Evolutionary conservation across 306 rosid species (phyloP), one percentile per base, ranked within the genome.

Genomic region (Rosa rugosa): DNA sequence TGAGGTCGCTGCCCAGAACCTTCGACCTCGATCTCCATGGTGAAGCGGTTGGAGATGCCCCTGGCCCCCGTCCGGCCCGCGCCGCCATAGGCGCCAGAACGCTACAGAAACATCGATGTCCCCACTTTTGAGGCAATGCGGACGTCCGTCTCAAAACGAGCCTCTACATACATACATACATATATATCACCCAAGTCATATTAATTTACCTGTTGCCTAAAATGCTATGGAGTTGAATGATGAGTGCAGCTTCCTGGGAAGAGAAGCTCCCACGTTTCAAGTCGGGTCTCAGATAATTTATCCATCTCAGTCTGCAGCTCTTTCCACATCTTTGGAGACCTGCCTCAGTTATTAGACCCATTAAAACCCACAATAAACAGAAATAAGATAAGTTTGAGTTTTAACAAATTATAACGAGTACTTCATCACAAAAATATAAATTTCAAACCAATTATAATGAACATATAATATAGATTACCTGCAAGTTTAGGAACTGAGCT

Each of bases 251-350:
- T 89, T 95, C 99, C 88, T 93, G 97, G 31, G 86, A 83, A 84
- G 99, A 91, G 81, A 95, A 95, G 77, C 92, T 95, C 63, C 99
- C 99, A 27, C 99, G 91, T 84, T 95, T 95, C 77, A 95, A 85
- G 85, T 93, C 99, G 40, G 99, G 99, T 83, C 99, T 91, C 25
- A 95, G 83, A 83, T 95, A 95, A 78, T 95, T 95, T 79, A 93
- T 95, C 99, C 99, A 95, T 87, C 99, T 89, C 22, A 93, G 77
- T 71, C 99, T 88, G 82, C 98, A 95, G 82, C 99, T 95, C 85
- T 95, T 95, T 62, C 99, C 99, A 78, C 99, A 95, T 77, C 98
- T 90, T 38, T 95, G 94, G 2, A 95, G 75, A 14, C 97, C 98
- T 92, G 41, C 53, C 75, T 31, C 40, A 74, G 6, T 77, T 71